Evolutionary conservation across 164 flowering plant genomes (phyloP).

Genomic region (Tinospora cordifolia): DNA sequence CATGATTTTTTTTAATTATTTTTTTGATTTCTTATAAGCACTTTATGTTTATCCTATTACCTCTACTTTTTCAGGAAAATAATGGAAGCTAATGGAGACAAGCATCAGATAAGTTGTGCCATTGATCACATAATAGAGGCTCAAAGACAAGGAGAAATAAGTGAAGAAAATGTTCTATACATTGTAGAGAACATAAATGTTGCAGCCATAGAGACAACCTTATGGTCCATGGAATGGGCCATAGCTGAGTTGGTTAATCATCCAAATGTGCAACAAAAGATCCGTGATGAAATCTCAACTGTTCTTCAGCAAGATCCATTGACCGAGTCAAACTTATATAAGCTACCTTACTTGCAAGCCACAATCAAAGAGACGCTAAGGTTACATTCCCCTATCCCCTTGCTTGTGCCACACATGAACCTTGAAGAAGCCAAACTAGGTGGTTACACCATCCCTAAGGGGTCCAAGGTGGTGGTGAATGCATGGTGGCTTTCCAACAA

Average conservation of each 20-base stretch:
- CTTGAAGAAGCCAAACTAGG: slow-evolving; percentile 76
- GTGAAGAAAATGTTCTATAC: slow-evolving; percentile 88
- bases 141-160: slow-evolving; percentile 84
- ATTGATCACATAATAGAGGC: slow-evolving; percentile 88
- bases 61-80: slow-evolving; percentile 45
- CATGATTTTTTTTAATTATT: too few relatives aligned
- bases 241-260: slow-evolving; percentile 55
- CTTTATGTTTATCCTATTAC: not conserved
- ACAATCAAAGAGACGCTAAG: slow-evolving; percentile 82
- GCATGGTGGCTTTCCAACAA: slow-evolving; percentile 93
- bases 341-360: slow-evolving; percentile 79
- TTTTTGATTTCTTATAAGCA: too few relatives aligned
- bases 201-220: slow-evolving; percentile 24
- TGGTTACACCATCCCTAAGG: slow-evolving; percentile 78
- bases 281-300: slow-evolving; percentile 54
- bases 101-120: slow-evolving; percentile 59
- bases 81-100: slow-evolving; percentile 37
- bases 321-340: slow-evolving; percentile 64
- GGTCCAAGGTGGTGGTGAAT: slow-evolving; percentile 80
- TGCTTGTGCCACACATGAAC: slow-evolving; percentile 93
- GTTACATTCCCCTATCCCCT: slow-evolving; percentile 79
- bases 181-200: slow-evolving; percentile 91
- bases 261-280: slow-evolving; percentile 61
- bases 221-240: slow-evolving; percentile 3
- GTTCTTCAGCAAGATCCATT: slow-evolving; percentile 47